Conservation (phyloP, 2,329 filamentous ascomycete species). For the Bipolaris gigantea region DNA sequence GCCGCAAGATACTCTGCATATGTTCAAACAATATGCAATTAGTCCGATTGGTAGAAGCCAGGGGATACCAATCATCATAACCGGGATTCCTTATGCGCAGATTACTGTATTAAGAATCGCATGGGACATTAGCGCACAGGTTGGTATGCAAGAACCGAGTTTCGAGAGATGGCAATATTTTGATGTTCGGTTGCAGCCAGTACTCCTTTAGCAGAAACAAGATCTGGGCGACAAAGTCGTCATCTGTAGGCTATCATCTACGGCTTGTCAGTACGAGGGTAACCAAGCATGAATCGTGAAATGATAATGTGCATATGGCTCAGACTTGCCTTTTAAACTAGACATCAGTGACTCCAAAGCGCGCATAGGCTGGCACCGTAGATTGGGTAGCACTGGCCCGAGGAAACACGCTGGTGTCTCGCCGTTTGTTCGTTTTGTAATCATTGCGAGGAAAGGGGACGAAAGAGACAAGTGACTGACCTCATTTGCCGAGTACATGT, state of each 20-base stretch:
- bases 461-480: slow-evolving; percentile 22
- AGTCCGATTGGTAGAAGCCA: no score
- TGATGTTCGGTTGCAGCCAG: no score
- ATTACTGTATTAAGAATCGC: no score
- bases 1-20: no score
- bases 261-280: background rate
- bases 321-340: slow-evolving; percentile 42
- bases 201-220: no score
- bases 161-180: no score
- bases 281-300: background rate
- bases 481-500: slow-evolving; percentile 43
- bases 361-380: slow-evolving; percentile 6
- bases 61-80: no score
- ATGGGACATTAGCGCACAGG: no score
- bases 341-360: slow-evolving; percentile 28
- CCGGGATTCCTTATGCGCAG: no score
- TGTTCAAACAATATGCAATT: no score
- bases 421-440: slow-evolving; percentile 32
- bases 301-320: slow-evolving; percentile 17
- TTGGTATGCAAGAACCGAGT: no score
- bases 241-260: background rate
- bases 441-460: slow-evolving; percentile 29
- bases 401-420: slow-evolving; percentile 30
- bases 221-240: no score
- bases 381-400: slow-evolving; percentile 7